These are phyloP conservation scores for Schizonepeta tenuifolia DNA, from an alignment of 257 asterid genomes.

Conservation along the genomic window DNA sequence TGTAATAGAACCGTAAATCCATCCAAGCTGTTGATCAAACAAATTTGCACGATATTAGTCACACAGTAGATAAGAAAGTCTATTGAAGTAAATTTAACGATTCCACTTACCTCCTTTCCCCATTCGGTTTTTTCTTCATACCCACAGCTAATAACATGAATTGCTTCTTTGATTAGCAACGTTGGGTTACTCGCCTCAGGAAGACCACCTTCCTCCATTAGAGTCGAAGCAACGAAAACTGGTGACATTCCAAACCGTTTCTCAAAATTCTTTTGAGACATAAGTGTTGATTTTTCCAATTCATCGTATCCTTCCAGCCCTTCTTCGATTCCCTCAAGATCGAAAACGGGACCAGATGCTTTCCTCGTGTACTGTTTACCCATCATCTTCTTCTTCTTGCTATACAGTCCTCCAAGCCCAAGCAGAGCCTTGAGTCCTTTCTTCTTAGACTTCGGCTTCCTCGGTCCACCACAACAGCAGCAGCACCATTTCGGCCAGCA, in stretches of 20 bases:
- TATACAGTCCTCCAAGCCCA: constrained; percentile 52
- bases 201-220: constrained; percentile 82
- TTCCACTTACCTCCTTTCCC: constrained; percentile 70
- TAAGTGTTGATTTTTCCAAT: constrained; percentile 78
- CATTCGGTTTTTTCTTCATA: constrained; percentile 90
- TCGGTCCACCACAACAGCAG: constrained; percentile 75
- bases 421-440: constrained; percentile 63
- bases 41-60: constrained; percentile 5
- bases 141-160: constrained; percentile 86
- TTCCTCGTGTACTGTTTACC: constrained; percentile 39
- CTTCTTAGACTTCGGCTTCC: constrained; percentile 69
- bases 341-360: constrained; percentile 57
- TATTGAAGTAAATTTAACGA: not conserved
- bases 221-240: constrained; percentile 73
- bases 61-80: not conserved
- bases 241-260: constrained; percentile 85
- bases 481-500: constrained; percentile 40
- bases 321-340: constrained; percentile 87
- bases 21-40: constrained; percentile 64
- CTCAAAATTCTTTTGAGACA: constrained; percentile 83
- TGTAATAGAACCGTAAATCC: constrained; percentile 90
- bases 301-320: constrained; percentile 89
- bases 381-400: constrained; percentile 40
- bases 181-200: constrained; percentile 69
- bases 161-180: constrained; percentile 75